Percentiles rank a stretch among this genome's conserved stretches.
Evolutionary conservation across 176 grass and related monocot species (phyloP).

Genomic region (Musa beccarii): DNA sequence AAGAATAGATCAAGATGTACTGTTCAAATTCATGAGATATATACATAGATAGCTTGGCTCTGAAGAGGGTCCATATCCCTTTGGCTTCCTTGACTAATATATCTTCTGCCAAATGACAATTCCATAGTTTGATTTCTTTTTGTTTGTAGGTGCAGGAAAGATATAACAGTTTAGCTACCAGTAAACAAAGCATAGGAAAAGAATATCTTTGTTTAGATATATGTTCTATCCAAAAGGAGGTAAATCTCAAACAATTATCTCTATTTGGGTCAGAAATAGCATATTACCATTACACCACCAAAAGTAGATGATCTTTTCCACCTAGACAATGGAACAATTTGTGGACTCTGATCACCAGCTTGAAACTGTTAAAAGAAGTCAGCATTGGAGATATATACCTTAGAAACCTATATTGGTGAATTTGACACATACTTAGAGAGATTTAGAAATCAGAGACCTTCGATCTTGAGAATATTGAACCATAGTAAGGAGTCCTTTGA

Average conservation of each 20-base stretch:
- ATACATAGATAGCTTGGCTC: no score
- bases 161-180: background rate
- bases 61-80: no score
- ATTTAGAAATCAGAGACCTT: constrained; percentile 13
- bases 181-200: background rate
- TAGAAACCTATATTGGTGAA: background rate
- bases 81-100: no score
- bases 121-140: background rate
- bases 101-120: background rate
- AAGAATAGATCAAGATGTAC: no score
- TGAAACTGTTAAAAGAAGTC: background rate
- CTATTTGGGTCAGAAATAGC: background rate
- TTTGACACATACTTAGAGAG: background rate
- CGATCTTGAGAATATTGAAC: constrained; percentile 38
- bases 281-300: background rate
- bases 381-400: background rate
- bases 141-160: background rate
- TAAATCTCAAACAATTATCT: background rate
- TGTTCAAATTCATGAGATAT: no score
- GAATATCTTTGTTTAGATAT: background rate
- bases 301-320: background rate
- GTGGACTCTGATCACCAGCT: background rate
- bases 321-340: background rate
- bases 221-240: background rate
- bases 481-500: constrained; percentile 27